These are phyloP conservation scores for Phytophthora multivora DNA, from an alignment of 352 stramenopile genomes.

Conservation along the genomic window DNA sequence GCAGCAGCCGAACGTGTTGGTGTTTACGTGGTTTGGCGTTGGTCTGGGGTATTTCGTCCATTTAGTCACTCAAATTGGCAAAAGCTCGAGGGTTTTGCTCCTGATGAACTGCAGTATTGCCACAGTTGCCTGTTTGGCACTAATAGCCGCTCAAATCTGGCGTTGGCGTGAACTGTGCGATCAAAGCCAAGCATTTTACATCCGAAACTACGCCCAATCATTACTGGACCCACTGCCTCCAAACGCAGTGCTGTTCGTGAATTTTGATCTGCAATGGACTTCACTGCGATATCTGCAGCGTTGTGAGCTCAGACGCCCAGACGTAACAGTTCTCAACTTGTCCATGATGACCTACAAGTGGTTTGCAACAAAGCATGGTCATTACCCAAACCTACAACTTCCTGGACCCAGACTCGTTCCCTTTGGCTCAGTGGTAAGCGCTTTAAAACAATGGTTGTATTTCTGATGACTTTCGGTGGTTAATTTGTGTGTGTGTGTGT, in stretches of 20 bases:
- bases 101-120: neutral
- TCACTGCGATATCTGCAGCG: conserved; percentile 90
- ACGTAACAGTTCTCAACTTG: conserved; percentile 89
- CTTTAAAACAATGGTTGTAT: too few species aligned
- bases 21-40: conserved; percentile 87
- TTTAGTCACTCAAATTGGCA: conserved; percentile 2
- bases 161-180: conserved; percentile 54
- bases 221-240: conserved; percentile 85
- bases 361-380: conserved; percentile 69
- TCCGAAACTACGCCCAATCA: conserved; percentile 85
- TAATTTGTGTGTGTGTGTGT: too few species aligned
- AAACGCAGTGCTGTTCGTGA: conserved; percentile 88
- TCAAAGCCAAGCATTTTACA: conserved; percentile 66
- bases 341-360: conserved; percentile 92
- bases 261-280: conserved; percentile 94
- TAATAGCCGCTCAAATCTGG: conserved; percentile 38
- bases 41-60: conserved; percentile 42
- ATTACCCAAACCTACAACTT: conserved; percentile 77
- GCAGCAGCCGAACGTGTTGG: conserved; percentile 93
- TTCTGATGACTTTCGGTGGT: too few species aligned
- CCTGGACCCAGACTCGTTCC: conserved; percentile 55
- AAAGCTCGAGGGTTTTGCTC: neutral
- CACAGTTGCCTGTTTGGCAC: conserved; percentile 21
- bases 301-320: conserved; percentile 72
- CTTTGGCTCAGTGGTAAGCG: conserved; percentile 38